These are phyloP conservation scores for Codiaeum variegatum DNA, from an alignment of 441 rosid genomes.

Conservation along the genomic window DNA sequence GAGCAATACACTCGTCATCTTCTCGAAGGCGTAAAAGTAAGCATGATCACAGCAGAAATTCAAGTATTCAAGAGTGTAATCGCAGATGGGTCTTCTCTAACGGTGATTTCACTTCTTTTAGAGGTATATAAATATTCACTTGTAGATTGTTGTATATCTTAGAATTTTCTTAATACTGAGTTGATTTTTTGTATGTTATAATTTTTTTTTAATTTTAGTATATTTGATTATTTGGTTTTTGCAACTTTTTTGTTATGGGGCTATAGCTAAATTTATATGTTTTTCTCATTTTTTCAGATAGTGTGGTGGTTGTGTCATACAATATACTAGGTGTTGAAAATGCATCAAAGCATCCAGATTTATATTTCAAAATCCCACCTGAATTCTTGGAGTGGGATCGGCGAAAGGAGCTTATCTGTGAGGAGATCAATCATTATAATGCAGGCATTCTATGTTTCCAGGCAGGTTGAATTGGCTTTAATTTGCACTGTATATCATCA, in stretches of 20 bases:
- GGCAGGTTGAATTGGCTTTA: constrained; percentile 40
- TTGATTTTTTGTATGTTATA: no score
- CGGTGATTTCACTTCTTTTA: constrained; percentile 34
- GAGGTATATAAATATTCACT: constrained; percentile 37
- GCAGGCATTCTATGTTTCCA: constrained; percentile 85
- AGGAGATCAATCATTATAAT: constrained; percentile 63
- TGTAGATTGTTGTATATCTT: neutral
- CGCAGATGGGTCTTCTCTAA: constrained; percentile 69
- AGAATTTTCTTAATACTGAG: neutral
- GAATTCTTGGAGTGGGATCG: constrained; percentile 63
- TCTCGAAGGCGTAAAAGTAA: constrained; percentile 16
- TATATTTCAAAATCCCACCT: constrained; percentile 48
- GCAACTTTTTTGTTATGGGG: neutral
- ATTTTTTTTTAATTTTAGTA: neutral
- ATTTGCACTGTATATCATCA: neutral
- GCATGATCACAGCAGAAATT: constrained; percentile 26
- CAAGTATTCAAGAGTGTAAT: constrained; percentile 22
- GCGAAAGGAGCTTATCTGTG: constrained; percentile 61
- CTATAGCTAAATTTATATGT: neutral
- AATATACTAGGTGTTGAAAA: constrained; percentile 83
- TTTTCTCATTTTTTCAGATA: constrained; percentile 37
- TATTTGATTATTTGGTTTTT: neutral
- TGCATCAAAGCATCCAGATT: constrained; percentile 71
- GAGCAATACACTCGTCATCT: constrained; percentile 24
- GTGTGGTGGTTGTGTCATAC: constrained; percentile 69